These are phyloP conservation scores for Suillus americanus DNA, from an alignment of 768 basidiomycete species.

Conservation along the genomic window DNA sequence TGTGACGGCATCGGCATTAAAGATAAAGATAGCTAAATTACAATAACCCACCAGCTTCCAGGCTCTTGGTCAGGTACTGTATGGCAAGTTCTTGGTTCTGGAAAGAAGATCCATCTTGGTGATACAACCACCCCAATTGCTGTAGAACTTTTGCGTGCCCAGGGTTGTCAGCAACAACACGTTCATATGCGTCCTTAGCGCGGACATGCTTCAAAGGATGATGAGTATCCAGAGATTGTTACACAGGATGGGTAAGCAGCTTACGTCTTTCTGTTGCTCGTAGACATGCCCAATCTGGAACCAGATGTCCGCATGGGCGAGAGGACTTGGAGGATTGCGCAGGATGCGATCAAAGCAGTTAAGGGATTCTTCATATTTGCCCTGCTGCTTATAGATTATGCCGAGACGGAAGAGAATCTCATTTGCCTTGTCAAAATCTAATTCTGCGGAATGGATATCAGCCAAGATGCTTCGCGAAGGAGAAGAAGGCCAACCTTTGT, in stretches of 20 bases:
- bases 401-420: constrained; percentile 98
- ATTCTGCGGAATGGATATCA: constrained; percentile 31
- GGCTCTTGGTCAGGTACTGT: constrained; percentile 87
- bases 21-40: neutral
- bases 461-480: constrained; percentile 10
- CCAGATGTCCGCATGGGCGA: constrained; percentile 98
- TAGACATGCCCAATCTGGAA: constrained; percentile 99
- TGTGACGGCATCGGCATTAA: neutral
- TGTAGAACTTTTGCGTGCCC: constrained; percentile 96
- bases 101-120: constrained; percentile 92
- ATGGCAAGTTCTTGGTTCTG: constrained; percentile 96
- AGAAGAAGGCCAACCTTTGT: constrained; percentile 66
- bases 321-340: constrained; percentile 90
- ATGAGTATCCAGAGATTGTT: constrained; percentile 13
- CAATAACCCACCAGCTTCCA: constrained; percentile 79
- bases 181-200: constrained; percentile 95
- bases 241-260: constrained; percentile 22
- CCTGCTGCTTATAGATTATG: constrained; percentile 99
- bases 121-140: constrained; percentile 97
- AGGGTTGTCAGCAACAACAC: constrained; percentile 91
- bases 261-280: constrained; percentile 95
- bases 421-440: constrained; percentile 97
- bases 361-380: constrained; percentile 86
- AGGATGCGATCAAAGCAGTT: constrained; percentile 96
- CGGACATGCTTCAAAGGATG: constrained; percentile 62